Percentiles rank a stretch among this genome's conserved stretches.
phyloP scores from a whole-genome alignment of 2,329 filamentous ascomycete species.

The Ilyonectria sp. region DNA sequence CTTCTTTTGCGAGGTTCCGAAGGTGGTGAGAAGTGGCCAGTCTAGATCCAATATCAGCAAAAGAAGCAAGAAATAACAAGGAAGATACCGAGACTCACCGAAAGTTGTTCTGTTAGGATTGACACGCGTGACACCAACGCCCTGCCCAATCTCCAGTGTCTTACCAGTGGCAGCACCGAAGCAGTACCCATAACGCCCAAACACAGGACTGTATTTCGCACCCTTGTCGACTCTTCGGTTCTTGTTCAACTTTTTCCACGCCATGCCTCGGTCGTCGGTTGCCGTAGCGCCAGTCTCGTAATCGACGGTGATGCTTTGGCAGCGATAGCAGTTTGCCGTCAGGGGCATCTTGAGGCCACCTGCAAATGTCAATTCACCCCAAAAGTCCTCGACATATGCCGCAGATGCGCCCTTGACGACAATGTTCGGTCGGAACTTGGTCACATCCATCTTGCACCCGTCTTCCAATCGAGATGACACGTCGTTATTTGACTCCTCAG shows the following conservation, averaged over 20 bases:
- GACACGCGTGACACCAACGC: conserved; percentile 28
- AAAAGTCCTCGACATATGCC: conserved; percentile 41
- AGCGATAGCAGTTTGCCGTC: conserved; percentile 43
- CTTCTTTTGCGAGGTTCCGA: conserved; percentile 36
- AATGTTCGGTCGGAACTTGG: conserved; percentile 46
- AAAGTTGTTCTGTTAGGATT: conserved; percentile 39
- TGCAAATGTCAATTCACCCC: conserved; percentile 39
- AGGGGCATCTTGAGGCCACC: conserved; percentile 38
- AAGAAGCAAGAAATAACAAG: fast-evolving
- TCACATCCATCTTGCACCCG: conserved; percentile 39
- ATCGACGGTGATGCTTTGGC: conserved; percentile 46
- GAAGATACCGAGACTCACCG: conserved; percentile 26
- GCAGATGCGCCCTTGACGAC: conserved; percentile 39
- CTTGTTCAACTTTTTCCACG: conserved; percentile 46
- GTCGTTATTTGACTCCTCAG: conserved; percentile 44
- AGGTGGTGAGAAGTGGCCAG: conserved; percentile 38
- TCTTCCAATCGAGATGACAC: conserved; percentile 34
- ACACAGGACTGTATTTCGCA: conserved; percentile 45
- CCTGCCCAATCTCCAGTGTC: conserved; percentile 30
- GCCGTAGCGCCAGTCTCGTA: conserved; percentile 41
- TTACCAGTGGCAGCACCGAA: conserved; percentile 30
- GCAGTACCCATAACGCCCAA: conserved; percentile 45
- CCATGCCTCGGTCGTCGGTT: conserved; percentile 36
- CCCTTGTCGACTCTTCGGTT: conserved; percentile 43
- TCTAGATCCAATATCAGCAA: conserved; percentile 24